Conservation (phyloP, 108 stramenopile species). For the Schizochytrium sp. region DNA sequence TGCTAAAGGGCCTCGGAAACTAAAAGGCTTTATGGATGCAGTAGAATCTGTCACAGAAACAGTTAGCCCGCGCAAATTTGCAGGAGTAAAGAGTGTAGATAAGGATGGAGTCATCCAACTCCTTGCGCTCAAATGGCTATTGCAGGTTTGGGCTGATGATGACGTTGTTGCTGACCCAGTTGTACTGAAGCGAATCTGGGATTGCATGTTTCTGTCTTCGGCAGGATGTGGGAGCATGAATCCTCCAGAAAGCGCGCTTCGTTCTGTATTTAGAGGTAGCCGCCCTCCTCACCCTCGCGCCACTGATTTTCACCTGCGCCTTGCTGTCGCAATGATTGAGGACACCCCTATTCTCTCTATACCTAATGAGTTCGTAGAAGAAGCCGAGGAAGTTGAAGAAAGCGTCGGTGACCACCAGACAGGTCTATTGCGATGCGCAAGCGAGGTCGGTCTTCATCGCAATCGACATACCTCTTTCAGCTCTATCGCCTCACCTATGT, state of each 20-base stretch:
- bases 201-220: constrained; percentile 33
- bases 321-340: constrained; percentile 49
- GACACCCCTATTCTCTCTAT: constrained; percentile 3
- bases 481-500: too few species aligned
- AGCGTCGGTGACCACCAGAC: not conserved
- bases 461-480: not conserved
- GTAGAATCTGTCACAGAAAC: constrained; percentile 10
- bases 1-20: not conserved
- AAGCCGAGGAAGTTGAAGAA: constrained; percentile 13
- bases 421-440: not conserved
- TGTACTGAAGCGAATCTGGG: constrained; percentile 47
- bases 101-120: constrained; percentile 1
- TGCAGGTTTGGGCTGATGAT: constrained; percentile 57
- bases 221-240: constrained; percentile 31
- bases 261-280: not conserved
- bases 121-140: constrained; percentile 20
- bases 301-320: constrained; percentile 56
- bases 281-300: not conserved
- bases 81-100: constrained; percentile 13
- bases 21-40: not conserved
- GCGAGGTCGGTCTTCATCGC: not conserved
- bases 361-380: not conserved
- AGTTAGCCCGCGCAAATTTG: not conserved
- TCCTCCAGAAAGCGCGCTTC: constrained; percentile 13
- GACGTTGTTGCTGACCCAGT: constrained; percentile 27